A percentile compares a stretch with the other conserved stretches of the same genome.
phyloP scores from a whole-genome alignment of 306 rosid genomes.

The Trichosanthes truncata region DNA sequence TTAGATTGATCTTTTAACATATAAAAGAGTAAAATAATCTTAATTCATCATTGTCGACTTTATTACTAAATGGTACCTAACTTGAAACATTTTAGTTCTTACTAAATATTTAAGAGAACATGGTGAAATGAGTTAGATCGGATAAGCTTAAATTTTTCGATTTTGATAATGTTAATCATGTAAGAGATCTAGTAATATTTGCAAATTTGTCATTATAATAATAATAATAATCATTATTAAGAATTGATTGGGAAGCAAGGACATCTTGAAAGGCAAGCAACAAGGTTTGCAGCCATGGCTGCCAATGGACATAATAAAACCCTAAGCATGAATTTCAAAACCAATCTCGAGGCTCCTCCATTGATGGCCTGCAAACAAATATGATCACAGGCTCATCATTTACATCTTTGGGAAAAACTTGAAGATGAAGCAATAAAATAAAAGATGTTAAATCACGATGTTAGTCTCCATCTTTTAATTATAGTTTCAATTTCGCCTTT shows the following conservation, averaged over 20 bases:
- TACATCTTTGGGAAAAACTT: background rate
- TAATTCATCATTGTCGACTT: background rate
- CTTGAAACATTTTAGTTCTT: background rate
- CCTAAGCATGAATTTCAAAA: background rate
- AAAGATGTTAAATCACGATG: background rate
- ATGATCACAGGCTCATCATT: background rate
- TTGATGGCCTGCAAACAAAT: constrained; percentile 4
- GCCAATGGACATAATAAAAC: constrained; percentile 1
- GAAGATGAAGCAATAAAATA: background rate
- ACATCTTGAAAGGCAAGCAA: constrained; percentile 2
- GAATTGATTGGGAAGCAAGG: background rate
- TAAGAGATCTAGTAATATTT: background rate
- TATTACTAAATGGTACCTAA: background rate
- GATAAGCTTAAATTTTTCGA: background rate
- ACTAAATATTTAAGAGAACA: background rate
- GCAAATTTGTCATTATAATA: background rate
- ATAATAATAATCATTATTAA: background rate
- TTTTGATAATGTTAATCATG: background rate
- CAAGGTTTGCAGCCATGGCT: background rate
- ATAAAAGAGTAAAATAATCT: background rate
- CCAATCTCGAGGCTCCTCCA: background rate
- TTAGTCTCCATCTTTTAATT: background rate
- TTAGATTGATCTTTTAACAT: background rate
- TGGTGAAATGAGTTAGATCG: background rate
- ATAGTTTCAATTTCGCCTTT: background rate